Base-by-base conservation (phyloP, 768 basidiomycete genomes). In the Hypholoma sublateritium region DNA sequence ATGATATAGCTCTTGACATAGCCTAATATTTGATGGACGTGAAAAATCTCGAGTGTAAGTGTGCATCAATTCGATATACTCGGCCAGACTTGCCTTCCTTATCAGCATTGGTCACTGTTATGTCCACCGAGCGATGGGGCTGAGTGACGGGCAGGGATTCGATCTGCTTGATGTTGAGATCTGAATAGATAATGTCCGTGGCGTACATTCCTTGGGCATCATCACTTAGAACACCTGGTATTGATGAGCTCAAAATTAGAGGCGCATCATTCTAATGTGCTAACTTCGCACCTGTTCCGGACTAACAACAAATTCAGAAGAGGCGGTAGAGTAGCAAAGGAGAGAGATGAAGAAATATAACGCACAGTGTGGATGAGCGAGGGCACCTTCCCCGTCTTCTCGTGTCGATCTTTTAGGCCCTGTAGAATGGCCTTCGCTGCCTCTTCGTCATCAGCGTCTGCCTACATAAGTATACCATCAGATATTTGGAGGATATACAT, bases 1-100 rank as follows among this genome's bases (percentile, higher is more conserved):
- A 86, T 65, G 5, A 85, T 80, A 67, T 82, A 80, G 2, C 73
- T 74, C 60, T 72, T 79, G 43, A 79, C 71, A 58, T 82, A 83
- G 9, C 80, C 84, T 81, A 55, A 1, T n/a, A 42, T 41, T 16
- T 5, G 12, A 5, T 54, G 32, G 34, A 17, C 17, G 22, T 42
- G 34, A 22, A 24, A n/a, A 5, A 25, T 35, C 8, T n/a, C 37
- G 28, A 47, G 35, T 12, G 12, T 35, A 16, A 28, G 35, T 11
- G 16, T 59, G 2, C 17, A 50, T 17, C n/a, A 9, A 17, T 42
- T 51, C 56, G 13, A 48, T 28, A 34, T 5, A 28, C 17, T 47
- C 25, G 28, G 41, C n/a, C 39, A 46, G 8, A 34, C 42, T 34
- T 57, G 79, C 81, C 81, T 68, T 80, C 67, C 37, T 72, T 73